Base-by-base conservation (phyloP, 2,329 filamentous ascomycete species). In the Sporothrix luriei region DNA sequence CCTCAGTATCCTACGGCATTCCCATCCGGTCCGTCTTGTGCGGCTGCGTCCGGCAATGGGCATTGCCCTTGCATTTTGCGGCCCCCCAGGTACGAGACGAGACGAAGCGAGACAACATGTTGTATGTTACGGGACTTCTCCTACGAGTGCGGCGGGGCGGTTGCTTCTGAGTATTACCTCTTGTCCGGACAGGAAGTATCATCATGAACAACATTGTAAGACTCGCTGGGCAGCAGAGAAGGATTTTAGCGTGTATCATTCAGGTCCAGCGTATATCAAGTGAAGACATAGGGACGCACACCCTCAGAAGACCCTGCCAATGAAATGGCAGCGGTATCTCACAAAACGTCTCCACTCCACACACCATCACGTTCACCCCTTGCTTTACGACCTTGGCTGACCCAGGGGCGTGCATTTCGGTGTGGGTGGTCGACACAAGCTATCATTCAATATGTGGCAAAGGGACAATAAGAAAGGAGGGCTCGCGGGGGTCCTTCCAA, bases 381-480 rank as follows among this genome's bases (percentile, higher is more conserved):
- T 49, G 43, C 62, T 51, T 65, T 64, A 24, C 61, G 40, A 24
- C 10, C 62, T 65, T 51, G 62, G 62, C 62, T 26, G 55, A 26
- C 54, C 29, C 38, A 26, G 40, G 59, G 59, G 40, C 40, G 59
- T 48, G 57, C 38, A 26, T 65, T 33, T 65, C 16, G 43, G 46
- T 49, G 43, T 65, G 61, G 46, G 26, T 65, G 26, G 43, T 65
- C 38, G 33, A 38, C 52, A 24, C 24, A 3, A 54, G 21, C 21
- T 29, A 24, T 55, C 11, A 33, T 40, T 38, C 55, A 21, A 26
- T n/a, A 46, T 4, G 59, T 48, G 21, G 40, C 59, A 62, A 64
- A 49, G 61, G 61, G 61, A 33, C 33, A 14, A 33, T 14, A 19
- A n/a, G 33, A 24, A 40, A 64, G 16, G 43, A 43, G 59, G 29